phyloP scores from a whole-genome alignment of 1,284 basidiomycete genomes.

The Phlebopus sp. region DNA sequence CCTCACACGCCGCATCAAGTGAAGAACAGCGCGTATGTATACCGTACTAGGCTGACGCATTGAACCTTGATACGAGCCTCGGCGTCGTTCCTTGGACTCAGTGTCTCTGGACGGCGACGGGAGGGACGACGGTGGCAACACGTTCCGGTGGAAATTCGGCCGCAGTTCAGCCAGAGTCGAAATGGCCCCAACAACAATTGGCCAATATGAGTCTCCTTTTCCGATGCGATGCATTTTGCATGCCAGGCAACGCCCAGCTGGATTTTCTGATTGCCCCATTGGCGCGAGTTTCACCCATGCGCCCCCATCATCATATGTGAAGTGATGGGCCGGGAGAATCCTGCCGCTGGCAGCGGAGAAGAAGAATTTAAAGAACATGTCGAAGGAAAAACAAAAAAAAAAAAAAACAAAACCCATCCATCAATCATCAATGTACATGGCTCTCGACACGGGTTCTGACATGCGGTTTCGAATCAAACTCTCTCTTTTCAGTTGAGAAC shows the following conservation, averaged over 20 bases:
- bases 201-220: conserved; percentile 13
- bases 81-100: too few species aligned
- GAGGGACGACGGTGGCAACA: too few species aligned
- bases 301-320: conserved; percentile 11
- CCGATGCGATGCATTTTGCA: not conserved
- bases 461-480: not conserved
- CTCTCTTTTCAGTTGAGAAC: not conserved
- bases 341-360: conserved; percentile 11
- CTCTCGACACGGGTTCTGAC: not conserved
- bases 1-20: conserved; percentile 12
- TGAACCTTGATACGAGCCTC: conserved; percentile 12
- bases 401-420: conserved; percentile 14
- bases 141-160: too few species aligned
- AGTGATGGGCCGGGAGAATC: conserved; percentile 20
- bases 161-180: too few species aligned
- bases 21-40: conserved; percentile 15
- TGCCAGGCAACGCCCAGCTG: too few species aligned
- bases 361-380: conserved; percentile 25
- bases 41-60: conserved; percentile 11
- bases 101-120: too few species aligned
- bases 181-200: too few species aligned
- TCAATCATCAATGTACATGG: not conserved
- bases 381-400: conserved; percentile 26
- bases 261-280: conserved; percentile 28
- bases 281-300: conserved; percentile 18